Evolutionary conservation across 441 rosid species (phyloP).

Genomic region (Flueggea neowawraea): DNA sequence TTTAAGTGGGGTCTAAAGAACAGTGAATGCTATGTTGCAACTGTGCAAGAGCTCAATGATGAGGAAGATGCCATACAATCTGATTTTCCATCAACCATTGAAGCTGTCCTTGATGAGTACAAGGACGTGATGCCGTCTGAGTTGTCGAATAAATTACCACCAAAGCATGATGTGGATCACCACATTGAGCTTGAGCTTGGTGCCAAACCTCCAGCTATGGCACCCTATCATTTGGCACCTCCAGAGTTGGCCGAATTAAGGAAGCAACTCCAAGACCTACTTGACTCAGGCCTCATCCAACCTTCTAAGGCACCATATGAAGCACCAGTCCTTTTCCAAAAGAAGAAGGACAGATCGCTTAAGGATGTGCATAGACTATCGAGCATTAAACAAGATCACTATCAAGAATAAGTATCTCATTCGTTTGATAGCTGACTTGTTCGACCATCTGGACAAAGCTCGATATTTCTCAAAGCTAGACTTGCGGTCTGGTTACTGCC

Average conservation of each 20-base stretch:
- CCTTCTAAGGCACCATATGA: neutral
- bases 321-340: neutral
- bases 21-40: neutral
- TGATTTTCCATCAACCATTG: neutral
- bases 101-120: neutral
- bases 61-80: neutral
- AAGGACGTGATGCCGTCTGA: neutral
- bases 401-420: too few relatives aligned
- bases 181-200: neutral
- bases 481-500: neutral
- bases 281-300: accelerated
- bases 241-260: neutral
- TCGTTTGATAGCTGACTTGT: too few relatives aligned
- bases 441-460: too few relatives aligned
- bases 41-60: neutral
- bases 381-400: too few relatives aligned
- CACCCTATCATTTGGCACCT: neutral
- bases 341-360: slow-evolving; percentile 3
- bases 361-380: slow-evolving; percentile 6
- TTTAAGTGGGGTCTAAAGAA: too few relatives aligned
- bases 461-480: slow-evolving; percentile 4
- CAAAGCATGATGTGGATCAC: neutral
- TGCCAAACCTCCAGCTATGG: neutral
- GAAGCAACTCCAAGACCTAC: neutral
- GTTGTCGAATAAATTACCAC: neutral